Evolutionary conservation across 371 early-diverging fungal species (phyloP), one percentile per base, ranked within the genome.

Genomic region (Coemansia sp.): DNA sequence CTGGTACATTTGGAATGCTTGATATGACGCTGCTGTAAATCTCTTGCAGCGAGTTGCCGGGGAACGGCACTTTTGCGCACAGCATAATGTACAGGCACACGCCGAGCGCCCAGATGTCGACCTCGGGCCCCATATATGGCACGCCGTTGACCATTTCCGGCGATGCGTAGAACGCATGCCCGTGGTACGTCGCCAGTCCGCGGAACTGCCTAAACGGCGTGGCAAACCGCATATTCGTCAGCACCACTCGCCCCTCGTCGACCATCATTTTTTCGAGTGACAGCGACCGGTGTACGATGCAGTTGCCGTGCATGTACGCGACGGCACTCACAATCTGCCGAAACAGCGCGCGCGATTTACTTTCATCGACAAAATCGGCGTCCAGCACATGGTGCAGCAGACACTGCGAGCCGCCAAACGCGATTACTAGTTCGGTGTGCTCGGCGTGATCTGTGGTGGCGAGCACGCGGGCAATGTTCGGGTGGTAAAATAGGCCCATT

Each of bases 41-140:
- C 4, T 55, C 55, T 12, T 30, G 14, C 1, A 8, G 16, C 5
- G 55, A 23, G n/a, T 26, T 14, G 28, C 55, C 55, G 14, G 55
- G 5, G 18, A 55, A 55, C 16, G 55, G 55, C 18, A 25, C 55
- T 8, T 30, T 6, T 1, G n/a, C 55, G 8, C 55, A 55, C 30
- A 55, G 7, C 55, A 55, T 55, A 28, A 16, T 26, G n/a, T 55
- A 55, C 30, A 55, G 33, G 2, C 12, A 23, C 12, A 55, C 55
- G 14, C 55, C 55, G 2, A 55, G 30, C 18, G 55, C 55, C 55
- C 55, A 55, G 14, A 55, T 30, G 30, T 55, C 55, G 4, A 30
- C 30, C 18, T 26, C 26, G 6, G 9, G 18, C n/a, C 55, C 55
- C 3, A 5, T 14, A 28, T 55, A 55, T 16, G 30, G 30, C n/a